Percentiles rank a stretch among this genome's conserved stretches.
These are phyloP conservation scores for Pseudogymnoascus sp. DNA, from an alignment of 2,329 filamentous ascomycete species.

Conservation along the genomic window DNA sequence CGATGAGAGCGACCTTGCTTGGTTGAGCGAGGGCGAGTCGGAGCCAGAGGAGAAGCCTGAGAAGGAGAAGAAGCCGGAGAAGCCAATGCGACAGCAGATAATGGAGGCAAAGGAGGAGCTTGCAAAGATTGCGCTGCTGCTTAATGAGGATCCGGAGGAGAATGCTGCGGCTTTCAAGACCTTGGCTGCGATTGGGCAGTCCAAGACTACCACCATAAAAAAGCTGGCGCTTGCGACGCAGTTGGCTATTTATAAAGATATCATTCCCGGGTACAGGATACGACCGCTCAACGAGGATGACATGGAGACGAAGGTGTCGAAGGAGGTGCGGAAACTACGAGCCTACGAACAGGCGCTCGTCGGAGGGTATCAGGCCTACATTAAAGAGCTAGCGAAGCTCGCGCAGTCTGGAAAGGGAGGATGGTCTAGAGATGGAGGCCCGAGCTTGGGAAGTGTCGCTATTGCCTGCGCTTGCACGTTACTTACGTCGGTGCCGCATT, in stretches of 20 bases:
- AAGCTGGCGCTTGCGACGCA: constrained; percentile 84
- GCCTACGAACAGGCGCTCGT: constrained; percentile 84
- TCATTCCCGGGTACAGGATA: constrained; percentile 95
- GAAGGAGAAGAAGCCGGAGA: constrained; percentile 47
- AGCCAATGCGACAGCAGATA: constrained; percentile 73
- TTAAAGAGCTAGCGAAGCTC: constrained; percentile 64
- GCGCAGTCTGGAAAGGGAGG: constrained; percentile 47
- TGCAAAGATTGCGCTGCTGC: constrained; percentile 66
- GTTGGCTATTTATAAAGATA: constrained; percentile 84
- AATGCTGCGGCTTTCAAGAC: constrained; percentile 72
- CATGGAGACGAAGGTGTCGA: constrained; percentile 72
- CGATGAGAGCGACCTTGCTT: constrained; percentile 53
- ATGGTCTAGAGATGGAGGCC: constrained; percentile 32
- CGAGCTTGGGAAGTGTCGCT: constrained; percentile 61
- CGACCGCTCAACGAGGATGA: constrained; percentile 70
- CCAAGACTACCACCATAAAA: constrained; percentile 63
- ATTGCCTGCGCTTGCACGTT: constrained; percentile 80
- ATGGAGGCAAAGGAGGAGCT: constrained; percentile 85
- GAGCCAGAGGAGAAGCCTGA: constrained; percentile 42
- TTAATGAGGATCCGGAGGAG: constrained; percentile 93
- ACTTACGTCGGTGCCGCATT: constrained; percentile 77
- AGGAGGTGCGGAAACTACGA: constrained; percentile 76
- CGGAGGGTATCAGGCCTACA: constrained; percentile 73
- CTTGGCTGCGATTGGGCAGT: constrained; percentile 64
- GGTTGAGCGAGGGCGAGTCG: constrained; percentile 49